These are phyloP conservation scores for Rhodosorus marinus DNA, from an alignment of 23 red algal genomes.

Conservation along the genomic window DNA sequence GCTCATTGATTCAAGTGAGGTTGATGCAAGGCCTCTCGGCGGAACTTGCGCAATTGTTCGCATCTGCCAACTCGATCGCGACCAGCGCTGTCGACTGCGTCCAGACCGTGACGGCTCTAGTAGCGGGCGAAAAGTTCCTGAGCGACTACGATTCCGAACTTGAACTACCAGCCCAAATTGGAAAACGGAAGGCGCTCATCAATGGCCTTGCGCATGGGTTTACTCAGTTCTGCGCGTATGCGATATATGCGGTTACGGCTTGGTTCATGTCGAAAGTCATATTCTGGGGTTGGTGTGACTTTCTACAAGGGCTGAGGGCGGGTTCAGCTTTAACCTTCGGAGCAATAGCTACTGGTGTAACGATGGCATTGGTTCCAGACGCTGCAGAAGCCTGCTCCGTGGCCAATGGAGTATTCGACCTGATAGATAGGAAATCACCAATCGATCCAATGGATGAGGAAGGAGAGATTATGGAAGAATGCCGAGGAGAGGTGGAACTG, in stretches of 20 bases:
- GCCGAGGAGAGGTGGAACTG: constrained; percentile 45
- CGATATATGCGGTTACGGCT: constrained; percentile 48
- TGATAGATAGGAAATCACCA: constrained; percentile 29
- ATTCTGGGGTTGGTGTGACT: constrained; percentile 8
- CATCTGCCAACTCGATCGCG: constrained; percentile 34
- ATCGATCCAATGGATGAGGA: constrained; percentile 47
- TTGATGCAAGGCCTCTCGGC: constrained; percentile 23
- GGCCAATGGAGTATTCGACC: constrained; percentile 27
- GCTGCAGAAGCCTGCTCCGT: constrained; percentile 31
- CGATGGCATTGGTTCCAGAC: constrained; percentile 56
- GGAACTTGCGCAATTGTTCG: constrained; percentile 28
- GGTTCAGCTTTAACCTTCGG: constrained; percentile 40
- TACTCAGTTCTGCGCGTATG: constrained; percentile 24
- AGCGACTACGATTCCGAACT: constrained; percentile 32
- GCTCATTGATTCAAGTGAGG: constrained; percentile 13
- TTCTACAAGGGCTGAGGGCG: constrained; percentile 18
- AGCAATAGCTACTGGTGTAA: constrained; percentile 29
- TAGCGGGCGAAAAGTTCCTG: constrained; percentile 47
- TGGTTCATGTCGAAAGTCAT: constrained; percentile 57
- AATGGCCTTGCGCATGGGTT: constrained; percentile 42
- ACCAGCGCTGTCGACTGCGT: constrained; percentile 58
- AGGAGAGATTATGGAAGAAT: constrained; percentile 20
- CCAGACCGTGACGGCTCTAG: constrained; percentile 45
- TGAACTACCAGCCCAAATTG: constrained; percentile 16
- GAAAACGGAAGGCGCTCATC: constrained; percentile 12